Conservation (phyloP, 2,329 filamentous ascomycete species). For the Fusarium goolgardi region DNA sequence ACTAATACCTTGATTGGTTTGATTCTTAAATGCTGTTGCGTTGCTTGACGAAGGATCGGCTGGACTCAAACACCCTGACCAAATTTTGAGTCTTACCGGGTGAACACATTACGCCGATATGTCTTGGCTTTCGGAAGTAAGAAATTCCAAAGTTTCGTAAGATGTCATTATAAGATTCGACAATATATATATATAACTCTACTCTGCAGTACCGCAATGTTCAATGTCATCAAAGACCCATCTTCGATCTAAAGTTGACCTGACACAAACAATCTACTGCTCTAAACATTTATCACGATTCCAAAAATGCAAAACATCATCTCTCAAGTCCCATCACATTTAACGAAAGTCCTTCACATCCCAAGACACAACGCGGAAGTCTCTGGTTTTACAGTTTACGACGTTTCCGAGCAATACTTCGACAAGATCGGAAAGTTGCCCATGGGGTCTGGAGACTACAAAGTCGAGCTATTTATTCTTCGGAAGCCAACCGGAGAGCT, state of each 20-base stretch:
- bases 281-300: too few relatives aligned
- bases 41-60: too few relatives aligned
- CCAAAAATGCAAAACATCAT: slow-evolving; percentile 1
- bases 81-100: not conserved
- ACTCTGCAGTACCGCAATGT: not conserved
- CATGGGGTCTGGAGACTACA: slow-evolving; percentile 16
- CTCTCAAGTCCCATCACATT: not conserved
- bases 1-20: not conserved
- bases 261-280: accelerated
- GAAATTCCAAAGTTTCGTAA: accelerated
- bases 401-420: slow-evolving; percentile 7
- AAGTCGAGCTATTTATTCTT: slow-evolving; percentile 15
- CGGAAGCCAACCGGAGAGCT: slow-evolving; percentile 16
- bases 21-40: accelerated
- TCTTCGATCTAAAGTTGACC: not conserved
- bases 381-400: not conserved
- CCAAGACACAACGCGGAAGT: not conserved
- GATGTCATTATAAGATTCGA: not conserved
- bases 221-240: not conserved
- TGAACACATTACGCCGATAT: not conserved
- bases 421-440: not conserved
- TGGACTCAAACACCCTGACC: not conserved
- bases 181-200: not conserved
- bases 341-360: slow-evolving; percentile 14
- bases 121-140: not conserved